Evolutionary conservation across 441 rosid genomes (phyloP).

Genomic region (Biscutella laevigata): DNA sequence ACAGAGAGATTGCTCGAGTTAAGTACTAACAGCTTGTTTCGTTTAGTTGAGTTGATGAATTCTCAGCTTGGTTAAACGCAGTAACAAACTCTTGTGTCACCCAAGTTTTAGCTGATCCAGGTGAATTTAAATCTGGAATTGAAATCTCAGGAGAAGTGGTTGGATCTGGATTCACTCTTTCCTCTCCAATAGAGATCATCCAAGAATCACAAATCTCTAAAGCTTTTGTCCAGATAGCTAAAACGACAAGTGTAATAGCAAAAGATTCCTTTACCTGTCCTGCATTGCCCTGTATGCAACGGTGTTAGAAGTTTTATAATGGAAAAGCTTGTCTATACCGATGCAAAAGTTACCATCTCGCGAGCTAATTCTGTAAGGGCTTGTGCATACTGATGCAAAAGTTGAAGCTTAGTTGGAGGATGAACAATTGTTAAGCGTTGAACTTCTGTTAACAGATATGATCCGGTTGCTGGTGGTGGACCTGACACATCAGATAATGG

Average conservation of each 20-base stretch:
- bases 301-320: constrained; percentile 13
- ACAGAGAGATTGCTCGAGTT: not conserved
- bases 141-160: constrained; percentile 15
- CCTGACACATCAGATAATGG: constrained; percentile 29
- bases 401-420: constrained; percentile 52
- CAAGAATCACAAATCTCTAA: constrained; percentile 49
- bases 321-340: too few species aligned
- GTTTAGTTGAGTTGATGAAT: constrained; percentile 37
- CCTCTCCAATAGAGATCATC: constrained; percentile 32
- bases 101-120: constrained; percentile 42
- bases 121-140: constrained; percentile 31
- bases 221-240: constrained; percentile 69
- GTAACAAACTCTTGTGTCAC: constrained; percentile 49
- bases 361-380: constrained; percentile 47
- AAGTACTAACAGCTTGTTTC: constrained; percentile 48
- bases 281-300: constrained; percentile 43
- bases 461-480: constrained; percentile 28
- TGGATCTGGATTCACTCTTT: constrained; percentile 20
- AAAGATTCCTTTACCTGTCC: constrained; percentile 53
- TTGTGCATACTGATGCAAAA: constrained; percentile 45
- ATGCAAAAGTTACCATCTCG: constrained; percentile 53
- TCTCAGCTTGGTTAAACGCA: constrained; percentile 54
- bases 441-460: constrained; percentile 37
- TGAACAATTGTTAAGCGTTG: constrained; percentile 38
- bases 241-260: constrained; percentile 58